A percentile compares a stretch with the other conserved stretches of the same genome.
Evolutionary conservation across 169 alveolate genomes (phyloP).

Genomic region (Plasmodium cynomolgi): DNA sequence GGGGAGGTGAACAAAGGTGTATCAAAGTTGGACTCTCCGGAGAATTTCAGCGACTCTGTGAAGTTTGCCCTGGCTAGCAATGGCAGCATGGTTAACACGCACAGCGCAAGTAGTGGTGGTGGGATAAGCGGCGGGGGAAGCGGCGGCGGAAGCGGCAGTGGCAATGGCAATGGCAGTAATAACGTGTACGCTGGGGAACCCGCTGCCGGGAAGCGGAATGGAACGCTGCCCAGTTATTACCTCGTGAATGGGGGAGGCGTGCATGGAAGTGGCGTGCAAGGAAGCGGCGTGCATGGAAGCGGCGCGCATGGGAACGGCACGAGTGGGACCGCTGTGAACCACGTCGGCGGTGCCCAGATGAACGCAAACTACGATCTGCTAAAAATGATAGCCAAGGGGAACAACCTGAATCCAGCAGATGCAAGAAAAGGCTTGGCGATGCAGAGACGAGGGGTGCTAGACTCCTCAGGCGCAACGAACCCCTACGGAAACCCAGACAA

Average conservation of each 20-base stretch:
- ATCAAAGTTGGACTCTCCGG: neutral
- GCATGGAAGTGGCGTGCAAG: neutral
- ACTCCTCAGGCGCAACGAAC: neutral
- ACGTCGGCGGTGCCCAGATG: neutral
- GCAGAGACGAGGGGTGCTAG: neutral
- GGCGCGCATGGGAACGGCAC: neutral
- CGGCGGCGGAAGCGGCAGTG: neutral
- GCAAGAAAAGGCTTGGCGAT: neutral
- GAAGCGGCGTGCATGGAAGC: neutral
- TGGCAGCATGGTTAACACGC: neutral
- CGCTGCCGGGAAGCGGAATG: neutral
- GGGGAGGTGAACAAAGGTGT: neutral
- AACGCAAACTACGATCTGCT: neutral
- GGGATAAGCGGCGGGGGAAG: neutral
- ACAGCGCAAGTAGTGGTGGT: neutral
- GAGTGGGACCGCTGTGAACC: neutral
- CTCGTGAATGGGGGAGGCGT: neutral
- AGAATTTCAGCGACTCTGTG: neutral
- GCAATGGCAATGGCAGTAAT: neutral
- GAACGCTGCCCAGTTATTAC: neutral
- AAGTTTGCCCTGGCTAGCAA: neutral
- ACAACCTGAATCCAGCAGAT: slow-evolving; percentile 4
- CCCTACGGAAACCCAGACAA: neutral
- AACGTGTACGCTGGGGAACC: neutral
- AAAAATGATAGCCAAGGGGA: neutral